Evolutionary conservation across 2,329 filamentous ascomycete species (phyloP).

Genomic region (Akanthomyces dipterigenus): DNA sequence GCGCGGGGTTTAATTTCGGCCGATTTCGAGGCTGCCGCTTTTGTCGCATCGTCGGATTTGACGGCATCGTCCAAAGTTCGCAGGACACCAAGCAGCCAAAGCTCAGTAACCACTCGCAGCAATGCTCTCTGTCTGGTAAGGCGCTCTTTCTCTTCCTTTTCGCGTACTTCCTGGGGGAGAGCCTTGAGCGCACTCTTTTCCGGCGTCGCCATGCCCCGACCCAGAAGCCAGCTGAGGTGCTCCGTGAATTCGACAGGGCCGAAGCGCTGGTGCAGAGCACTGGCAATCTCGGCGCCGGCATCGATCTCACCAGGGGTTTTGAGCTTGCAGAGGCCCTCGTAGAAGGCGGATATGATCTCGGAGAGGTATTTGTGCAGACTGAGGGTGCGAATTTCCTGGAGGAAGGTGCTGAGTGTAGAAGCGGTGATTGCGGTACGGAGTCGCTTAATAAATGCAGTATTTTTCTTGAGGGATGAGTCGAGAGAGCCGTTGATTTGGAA

Average conservation of each 20-base stretch:
- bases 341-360: slow-evolving; percentile 92
- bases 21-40: slow-evolving; percentile 55
- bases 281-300: slow-evolving; percentile 85
- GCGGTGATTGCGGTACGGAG: slow-evolving; percentile 82
- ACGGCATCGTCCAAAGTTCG: slow-evolving; percentile 67
- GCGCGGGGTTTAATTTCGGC: slow-evolving; percentile 52
- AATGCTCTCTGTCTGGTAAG: slow-evolving; percentile 78
- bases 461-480: slow-evolving; percentile 95
- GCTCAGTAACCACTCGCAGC: slow-evolving; percentile 83
- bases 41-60: slow-evolving; percentile 56
- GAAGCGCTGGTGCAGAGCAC: slow-evolving; percentile 92
- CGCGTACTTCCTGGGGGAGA: slow-evolving; percentile 72
- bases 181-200: slow-evolving; percentile 78
- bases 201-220: slow-evolving; percentile 82
- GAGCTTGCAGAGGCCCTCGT: slow-evolving; percentile 85
- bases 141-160: slow-evolving; percentile 94
- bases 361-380: slow-evolving; percentile 95
- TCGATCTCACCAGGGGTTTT: slow-evolving; percentile 90
- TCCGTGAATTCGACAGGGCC: slow-evolving; percentile 85
- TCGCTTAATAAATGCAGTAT: slow-evolving; percentile 96
- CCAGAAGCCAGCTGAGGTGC: slow-evolving; percentile 86
- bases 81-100: slow-evolving; percentile 89
- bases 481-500: slow-evolving; percentile 72
- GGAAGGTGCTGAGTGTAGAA: slow-evolving; percentile 72
- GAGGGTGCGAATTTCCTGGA: slow-evolving; percentile 82